These are phyloP conservation scores for Chaetothyriales sp. DNA, from an alignment of 2,329 filamentous ascomycete species.

Conservation along the genomic window DNA sequence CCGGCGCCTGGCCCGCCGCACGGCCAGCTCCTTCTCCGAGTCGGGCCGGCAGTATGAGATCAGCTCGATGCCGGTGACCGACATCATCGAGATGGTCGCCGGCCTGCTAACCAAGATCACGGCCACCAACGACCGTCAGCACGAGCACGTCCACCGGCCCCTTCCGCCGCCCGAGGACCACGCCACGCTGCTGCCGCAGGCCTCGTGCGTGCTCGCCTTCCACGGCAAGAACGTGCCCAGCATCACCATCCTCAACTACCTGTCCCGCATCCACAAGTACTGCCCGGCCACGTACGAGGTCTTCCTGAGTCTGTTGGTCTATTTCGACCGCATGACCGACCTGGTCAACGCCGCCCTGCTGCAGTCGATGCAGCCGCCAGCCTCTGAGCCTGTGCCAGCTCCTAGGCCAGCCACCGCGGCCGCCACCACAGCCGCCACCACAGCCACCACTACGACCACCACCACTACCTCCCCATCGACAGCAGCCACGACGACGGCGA, in stretches of 20 bases:
- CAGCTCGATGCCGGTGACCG: conserved; percentile 89
- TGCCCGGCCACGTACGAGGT: conserved; percentile 98
- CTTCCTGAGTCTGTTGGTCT: conserved; percentile 85
- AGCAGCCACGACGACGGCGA: too few relatives aligned
- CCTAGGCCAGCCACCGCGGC: not conserved
- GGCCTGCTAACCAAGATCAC: conserved; percentile 94
- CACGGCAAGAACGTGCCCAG: conserved; percentile 96
- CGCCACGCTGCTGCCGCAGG: conserved; percentile 48
- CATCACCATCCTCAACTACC: conserved; percentile 91
- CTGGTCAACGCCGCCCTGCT: conserved; percentile 72
- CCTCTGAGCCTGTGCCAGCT: not conserved
- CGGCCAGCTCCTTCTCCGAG: conserved; percentile 35
- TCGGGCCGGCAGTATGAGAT: conserved; percentile 67
- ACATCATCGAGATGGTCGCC: conserved; percentile 98
- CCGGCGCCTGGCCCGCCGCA: conserved; percentile 31
- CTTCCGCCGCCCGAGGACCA: conserved; percentile 49
- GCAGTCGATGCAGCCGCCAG: conserved; percentile 12
- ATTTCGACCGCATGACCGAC: conserved; percentile 98
- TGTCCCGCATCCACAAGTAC: conserved; percentile 95
- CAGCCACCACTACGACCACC: not conserved
- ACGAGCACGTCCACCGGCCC: conserved; percentile 73
- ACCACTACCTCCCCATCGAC: not conserved
- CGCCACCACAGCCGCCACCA: not conserved
- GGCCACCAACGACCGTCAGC: conserved; percentile 85
- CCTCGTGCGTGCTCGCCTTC: conserved; percentile 73